Conservation (phyloP, 768 basidiomycete genomes). For the Suillus hirtellus region DNA sequence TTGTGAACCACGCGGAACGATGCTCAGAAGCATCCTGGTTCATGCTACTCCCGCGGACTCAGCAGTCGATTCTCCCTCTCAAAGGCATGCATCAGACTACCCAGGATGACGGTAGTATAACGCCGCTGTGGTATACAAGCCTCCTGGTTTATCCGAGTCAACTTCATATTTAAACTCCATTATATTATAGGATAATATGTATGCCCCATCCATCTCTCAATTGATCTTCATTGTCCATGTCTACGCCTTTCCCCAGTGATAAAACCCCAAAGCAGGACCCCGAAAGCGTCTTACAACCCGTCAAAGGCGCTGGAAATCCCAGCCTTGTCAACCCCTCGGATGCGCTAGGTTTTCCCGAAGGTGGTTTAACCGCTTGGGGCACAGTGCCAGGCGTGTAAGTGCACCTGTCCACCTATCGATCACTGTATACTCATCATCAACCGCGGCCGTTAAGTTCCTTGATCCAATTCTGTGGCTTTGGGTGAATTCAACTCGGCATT, state of each 20-base stretch:
- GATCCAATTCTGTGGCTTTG: conserved; percentile 40
- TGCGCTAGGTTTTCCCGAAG: conserved; percentile 20
- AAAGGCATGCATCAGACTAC: not conserved
- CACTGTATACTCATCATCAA: conserved; percentile 2
- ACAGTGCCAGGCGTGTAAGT: conserved; percentile 28
- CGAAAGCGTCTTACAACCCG: not conserved
- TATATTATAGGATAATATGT: too few species aligned
- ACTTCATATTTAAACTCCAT: not conserved
- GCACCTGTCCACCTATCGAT: not conserved
- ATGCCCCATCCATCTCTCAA: too few species aligned
- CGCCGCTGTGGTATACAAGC: not conserved
- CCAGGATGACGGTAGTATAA: not conserved
- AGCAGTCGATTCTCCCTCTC: not conserved
- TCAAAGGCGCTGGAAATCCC: not conserved
- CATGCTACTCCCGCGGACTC: not conserved
- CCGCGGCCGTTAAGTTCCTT: conserved; percentile 27
- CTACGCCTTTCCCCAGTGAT: not conserved
- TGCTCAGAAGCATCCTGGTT: not conserved
- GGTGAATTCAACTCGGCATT: conserved; percentile 21
- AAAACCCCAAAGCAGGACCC: too few species aligned
- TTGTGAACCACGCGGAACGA: not conserved
- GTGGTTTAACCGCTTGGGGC: conserved; percentile 27
- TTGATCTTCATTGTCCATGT: not conserved
- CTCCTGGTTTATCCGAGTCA: not conserved
- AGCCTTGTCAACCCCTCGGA: not conserved